Percentiles rank a stretch among this genome's conserved stretches.
Evolutionary conservation across 176 grass and related monocot species (phyloP).

Genomic region (Oryza nivara): DNA sequence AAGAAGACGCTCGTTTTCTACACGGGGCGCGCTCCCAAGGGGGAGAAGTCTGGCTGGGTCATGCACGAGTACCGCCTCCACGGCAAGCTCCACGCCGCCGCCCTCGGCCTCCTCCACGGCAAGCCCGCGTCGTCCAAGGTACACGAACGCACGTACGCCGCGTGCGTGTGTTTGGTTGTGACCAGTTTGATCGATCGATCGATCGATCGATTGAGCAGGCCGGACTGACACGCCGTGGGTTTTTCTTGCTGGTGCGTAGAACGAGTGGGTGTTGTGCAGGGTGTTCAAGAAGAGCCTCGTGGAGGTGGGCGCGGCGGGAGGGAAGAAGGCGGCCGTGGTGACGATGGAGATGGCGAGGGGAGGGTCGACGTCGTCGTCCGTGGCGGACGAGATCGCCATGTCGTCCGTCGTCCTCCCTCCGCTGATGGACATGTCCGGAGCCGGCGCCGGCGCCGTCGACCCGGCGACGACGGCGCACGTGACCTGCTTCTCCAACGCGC

Average conservation of each 20-base stretch:
- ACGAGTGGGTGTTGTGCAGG: conserved; percentile 88
- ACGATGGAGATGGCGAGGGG: conserved; percentile 2
- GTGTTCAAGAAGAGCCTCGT: conserved; percentile 74
- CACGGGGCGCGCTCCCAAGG: conserved; percentile 76
- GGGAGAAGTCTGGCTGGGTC: conserved; percentile 77
- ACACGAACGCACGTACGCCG: not conserved
- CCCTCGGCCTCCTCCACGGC: conserved; percentile 7
- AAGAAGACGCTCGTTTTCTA: conserved; percentile 99
- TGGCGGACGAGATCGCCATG: conserved; percentile 5
- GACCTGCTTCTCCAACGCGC: conserved; percentile 91
- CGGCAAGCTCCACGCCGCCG: conserved; percentile 45
- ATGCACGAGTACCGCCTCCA: conserved; percentile 87
- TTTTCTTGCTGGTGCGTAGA: conserved; percentile 29
- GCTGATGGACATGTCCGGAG: conserved; percentile 59
- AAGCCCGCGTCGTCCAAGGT: conserved; percentile 53
- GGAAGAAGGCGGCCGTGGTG: not conserved
- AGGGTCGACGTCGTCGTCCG: conserved; percentile 2
- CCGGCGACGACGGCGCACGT: conserved; percentile 53
- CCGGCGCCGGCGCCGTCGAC: not conserved
- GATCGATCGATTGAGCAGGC: not conserved
- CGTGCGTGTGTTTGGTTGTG: not conserved
- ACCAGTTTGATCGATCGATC: not conserved
- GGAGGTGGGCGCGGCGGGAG: conserved; percentile 10
- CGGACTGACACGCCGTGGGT: not conserved
- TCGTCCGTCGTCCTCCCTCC: conserved; percentile 35